Percentiles rank a stretch among this genome's conserved stretches.
Evolutionary conservation across 1,284 basidiomycete genomes (phyloP).

Genomic region (Fomitopsis pinicola): DNA sequence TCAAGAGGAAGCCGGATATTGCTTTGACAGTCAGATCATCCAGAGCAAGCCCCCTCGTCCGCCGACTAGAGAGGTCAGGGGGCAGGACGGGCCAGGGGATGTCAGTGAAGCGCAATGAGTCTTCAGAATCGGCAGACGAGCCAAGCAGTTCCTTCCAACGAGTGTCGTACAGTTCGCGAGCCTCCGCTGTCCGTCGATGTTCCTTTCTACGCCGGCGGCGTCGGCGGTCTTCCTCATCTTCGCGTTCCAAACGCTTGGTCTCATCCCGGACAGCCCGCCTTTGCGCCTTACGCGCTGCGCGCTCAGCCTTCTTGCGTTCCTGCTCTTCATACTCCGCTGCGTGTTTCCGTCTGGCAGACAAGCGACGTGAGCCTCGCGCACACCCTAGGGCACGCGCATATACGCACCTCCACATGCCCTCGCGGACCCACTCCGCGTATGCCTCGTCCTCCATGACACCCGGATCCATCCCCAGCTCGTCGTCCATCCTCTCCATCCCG

Average conservation of each 20-base stretch:
- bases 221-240: conserved; percentile 45
- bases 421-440: conserved; percentile 76
- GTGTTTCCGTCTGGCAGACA: conserved; percentile 51
- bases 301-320: conserved; percentile 47
- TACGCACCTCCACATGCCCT: conserved; percentile 76
- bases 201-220: conserved; percentile 43
- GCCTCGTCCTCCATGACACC: conserved; percentile 76
- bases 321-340: conserved; percentile 63
- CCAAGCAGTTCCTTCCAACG: conserved; percentile 53
- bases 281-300: conserved; percentile 44
- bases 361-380: background rate
- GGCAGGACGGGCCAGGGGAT: conserved; percentile 77
- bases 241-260: conserved; percentile 44
- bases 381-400: background rate
- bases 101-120: conserved; percentile 47
- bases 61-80: conserved; percentile 25
- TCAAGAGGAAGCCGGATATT: conserved; percentile 60
- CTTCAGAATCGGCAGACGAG: conserved; percentile 15
- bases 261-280: conserved; percentile 54
- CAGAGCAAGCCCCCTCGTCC: conserved; percentile 13
- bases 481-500: conserved; percentile 32
- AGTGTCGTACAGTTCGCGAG: conserved; percentile 50
- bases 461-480: conserved; percentile 56
- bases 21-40: conserved; percentile 56
- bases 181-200: conserved; percentile 35